Base-by-base conservation (phyloP, 139 green algal species). In the Micractinium conductrix region DNA sequence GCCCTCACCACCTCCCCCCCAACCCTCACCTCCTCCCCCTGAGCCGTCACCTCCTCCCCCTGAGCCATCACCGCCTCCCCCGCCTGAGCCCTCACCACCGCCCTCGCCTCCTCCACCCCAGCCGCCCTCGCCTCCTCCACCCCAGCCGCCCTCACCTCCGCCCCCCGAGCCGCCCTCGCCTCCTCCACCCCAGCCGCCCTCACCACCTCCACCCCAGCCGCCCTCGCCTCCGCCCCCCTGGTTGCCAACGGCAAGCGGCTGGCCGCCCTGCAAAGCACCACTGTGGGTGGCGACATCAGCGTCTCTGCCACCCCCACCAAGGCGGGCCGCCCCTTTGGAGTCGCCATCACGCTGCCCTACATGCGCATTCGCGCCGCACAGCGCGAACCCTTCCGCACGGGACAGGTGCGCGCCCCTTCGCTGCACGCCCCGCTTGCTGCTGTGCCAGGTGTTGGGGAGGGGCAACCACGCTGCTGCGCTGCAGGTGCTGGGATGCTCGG, bases 321-420 rank as follows among this genome's bases (percentile, higher is more conserved):
- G 75, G 58, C 67, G 6, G 75, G 53, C 26, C 53, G 26, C 12
- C 75, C 75, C 7, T 16, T 37, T 2, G 75, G 75, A 53, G 12
- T 71, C 21, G 33, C 71, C 37, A 53, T 81, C 5, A 38, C 75
- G 0, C 45, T 62, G 26, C 75, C 75, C 53, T 81, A 81, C 53
- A 38, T 81, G 53, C 37, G 75, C 37, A 71, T 81, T 26, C 35
- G 75, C 4, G 75, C 42, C 8, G 75, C 38, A 24, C 75, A 81
- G 75, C 75, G 75, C 37, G 37, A 40, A 35, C 53, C 75, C 35
- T 81, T 68, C 74, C 45, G 48, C 9, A 33, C 74, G 12, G 42
- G 19, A 21, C 35, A 80, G 14, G 74, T 80, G 74, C 24, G 70
- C 14, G 6, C 37, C 17, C 35, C 35, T 14, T 6, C 2, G 10